Base-by-base conservation (phyloP, 495 filamentous ascomycete species). In the Hypomontagnella monticulosa region DNA sequence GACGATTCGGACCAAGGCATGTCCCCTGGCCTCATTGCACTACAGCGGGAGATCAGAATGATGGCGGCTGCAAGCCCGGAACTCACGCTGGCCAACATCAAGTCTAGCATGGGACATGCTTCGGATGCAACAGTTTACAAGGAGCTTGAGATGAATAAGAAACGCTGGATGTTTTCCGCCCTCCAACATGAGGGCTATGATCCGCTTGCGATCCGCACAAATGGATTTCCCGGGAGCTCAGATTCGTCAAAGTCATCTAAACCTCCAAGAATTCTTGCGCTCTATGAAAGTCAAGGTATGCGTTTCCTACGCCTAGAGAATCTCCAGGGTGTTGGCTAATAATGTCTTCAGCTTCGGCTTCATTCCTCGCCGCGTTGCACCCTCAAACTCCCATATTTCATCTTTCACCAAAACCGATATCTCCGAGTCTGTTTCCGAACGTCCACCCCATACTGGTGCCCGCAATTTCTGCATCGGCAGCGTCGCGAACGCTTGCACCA, bases 161-260 rank as follows among this genome's bases (percentile, higher is more conserved):
- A 79, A 46, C 68, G 76, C 20, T 79, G 78, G 79, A 73, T 81
- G 74, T 75, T 80, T 19, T 78, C 77, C 14, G 77, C 76, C 0
- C 60, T 80, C 18, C 60, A 70, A 19, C 60, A 71, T 7, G 61
- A 69, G 15, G 71, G 71, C 9, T 72, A 70, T 49, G 54, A 58
- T 18, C 49, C 65, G 18, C 41, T 72, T 4, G 34, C 32, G 1
- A 66, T 66, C 4, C 37, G 59, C 10, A 12, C n/a, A 41, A 52
- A 54, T 41, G 51, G 38, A 8, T 33, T 23, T 19, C 44, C 52
- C 7, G 59, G 52, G n/a, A 68, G 50, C 38, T 56, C 57, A 9
- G 41, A 33, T 41, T 32, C 50, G 11, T 49, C 44, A n/a, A 69
- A 56, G n/a, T 44, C 62, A 16, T 50, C 67, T 12, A 72, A 49